Conservation (phyloP, 345 rosid genomes). For the Ceriops tagal region DNA sequence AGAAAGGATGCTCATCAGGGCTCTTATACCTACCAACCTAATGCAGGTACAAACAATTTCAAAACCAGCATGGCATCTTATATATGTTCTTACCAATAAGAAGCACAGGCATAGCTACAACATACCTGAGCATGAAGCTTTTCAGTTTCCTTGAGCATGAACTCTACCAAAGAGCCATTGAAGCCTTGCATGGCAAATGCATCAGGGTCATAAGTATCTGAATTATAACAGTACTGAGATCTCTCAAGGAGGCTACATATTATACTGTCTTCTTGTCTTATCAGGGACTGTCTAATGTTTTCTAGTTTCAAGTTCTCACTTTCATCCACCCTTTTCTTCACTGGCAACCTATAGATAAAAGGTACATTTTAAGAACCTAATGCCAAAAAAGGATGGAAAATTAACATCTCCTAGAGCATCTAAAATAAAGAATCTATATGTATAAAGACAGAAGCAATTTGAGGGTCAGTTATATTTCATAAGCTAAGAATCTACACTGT, state of each 20-base stretch:
- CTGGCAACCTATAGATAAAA: slow-evolving; percentile 34
- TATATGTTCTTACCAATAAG: background rate
- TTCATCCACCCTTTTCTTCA: slow-evolving; percentile 63
- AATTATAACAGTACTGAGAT: slow-evolving; percentile 79
- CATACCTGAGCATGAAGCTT: slow-evolving; percentile 78
- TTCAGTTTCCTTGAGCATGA: slow-evolving; percentile 77
- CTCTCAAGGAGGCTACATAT: slow-evolving; percentile 78
- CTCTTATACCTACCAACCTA: slow-evolving; percentile 86
- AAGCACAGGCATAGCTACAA: background rate
- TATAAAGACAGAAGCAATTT: slow-evolving; percentile 2
- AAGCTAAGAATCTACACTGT: background rate
- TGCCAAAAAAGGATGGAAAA: background rate
- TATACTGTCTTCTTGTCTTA: slow-evolving; percentile 91
- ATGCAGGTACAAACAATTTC: slow-evolving; percentile 7
- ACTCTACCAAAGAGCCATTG: slow-evolving; percentile 79
- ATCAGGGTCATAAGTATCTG: slow-evolving; percentile 74
- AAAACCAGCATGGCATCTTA: background rate
- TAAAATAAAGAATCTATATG: background rate
- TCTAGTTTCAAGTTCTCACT: slow-evolving; percentile 76
- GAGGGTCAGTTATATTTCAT: background rate
- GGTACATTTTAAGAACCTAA: slow-evolving; percentile 1
- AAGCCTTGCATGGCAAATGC: slow-evolving; percentile 75
- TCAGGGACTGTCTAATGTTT: slow-evolving; percentile 65
- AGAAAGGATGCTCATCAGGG: slow-evolving; percentile 92
- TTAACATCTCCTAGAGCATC: background rate